phyloP scores from a whole-genome alignment of 2,329 filamentous ascomycete genomes.

The Colletotrichum sojae region DNA sequence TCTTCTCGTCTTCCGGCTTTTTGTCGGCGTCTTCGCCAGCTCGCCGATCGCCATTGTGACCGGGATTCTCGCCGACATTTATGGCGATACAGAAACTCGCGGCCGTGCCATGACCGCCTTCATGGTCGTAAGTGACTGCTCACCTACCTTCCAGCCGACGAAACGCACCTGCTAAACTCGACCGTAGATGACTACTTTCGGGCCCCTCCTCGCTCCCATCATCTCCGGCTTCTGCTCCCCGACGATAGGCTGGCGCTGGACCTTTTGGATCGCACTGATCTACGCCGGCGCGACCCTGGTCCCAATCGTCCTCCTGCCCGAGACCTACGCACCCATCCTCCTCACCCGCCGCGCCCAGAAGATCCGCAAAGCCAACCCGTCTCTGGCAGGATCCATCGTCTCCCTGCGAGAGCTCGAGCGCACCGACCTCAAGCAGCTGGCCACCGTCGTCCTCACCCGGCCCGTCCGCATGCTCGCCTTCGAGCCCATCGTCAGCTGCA shows the following conservation, averaged over 20 bases:
- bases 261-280: conserved; percentile 79
- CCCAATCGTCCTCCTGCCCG: conserved; percentile 74
- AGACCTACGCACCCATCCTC: conserved; percentile 73
- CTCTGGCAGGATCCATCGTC: conserved; percentile 60
- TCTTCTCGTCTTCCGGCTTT: conserved; percentile 68
- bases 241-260: conserved; percentile 77
- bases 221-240: conserved; percentile 73
- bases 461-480: conserved; percentile 80
- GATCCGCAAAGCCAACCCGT: conserved; percentile 69
- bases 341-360: conserved; percentile 69
- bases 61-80: conserved; percentile 78
- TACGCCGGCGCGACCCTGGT: conserved; percentile 74
- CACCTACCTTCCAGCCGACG: background rate
- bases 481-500: conserved; percentile 81
- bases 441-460: conserved; percentile 78
- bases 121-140: conserved; percentile 67
- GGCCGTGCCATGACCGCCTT: conserved; percentile 75
- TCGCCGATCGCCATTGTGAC: conserved; percentile 74
- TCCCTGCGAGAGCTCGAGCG: conserved; percentile 76
- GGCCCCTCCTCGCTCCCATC: conserved; percentile 76
- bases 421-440: conserved; percentile 68
- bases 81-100: conserved; percentile 66
- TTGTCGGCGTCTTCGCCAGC: conserved; percentile 68
- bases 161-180: background rate
- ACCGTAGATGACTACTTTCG: conserved; percentile 72